A percentile compares a stretch with the other conserved stretches of the same genome.
These are phyloP conservation scores for Hypomontagnella monticulosa DNA, from an alignment of 495 filamentous ascomycete genomes.

Conservation along the genomic window DNA sequence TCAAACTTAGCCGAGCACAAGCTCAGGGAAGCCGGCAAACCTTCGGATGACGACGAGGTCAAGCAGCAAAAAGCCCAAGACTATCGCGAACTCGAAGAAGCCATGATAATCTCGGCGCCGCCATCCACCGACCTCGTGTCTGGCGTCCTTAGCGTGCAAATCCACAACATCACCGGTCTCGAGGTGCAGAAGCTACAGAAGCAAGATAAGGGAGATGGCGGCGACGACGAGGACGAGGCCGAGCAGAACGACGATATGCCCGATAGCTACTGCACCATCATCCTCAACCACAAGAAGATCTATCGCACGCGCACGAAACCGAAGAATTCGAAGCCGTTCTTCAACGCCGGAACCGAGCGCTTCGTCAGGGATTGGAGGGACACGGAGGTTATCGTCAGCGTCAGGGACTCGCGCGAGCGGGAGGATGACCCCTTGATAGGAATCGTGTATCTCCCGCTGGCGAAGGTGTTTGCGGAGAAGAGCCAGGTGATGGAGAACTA, in stretches of 20 bases:
- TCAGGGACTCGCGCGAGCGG: conserved; percentile 70
- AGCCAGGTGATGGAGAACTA: conserved; percentile 70
- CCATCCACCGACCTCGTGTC: conserved; percentile 65
- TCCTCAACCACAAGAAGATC: conserved; percentile 75
- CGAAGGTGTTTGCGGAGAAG: conserved; percentile 62
- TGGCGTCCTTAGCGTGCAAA: conserved; percentile 73
- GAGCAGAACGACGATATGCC: conserved; percentile 70
- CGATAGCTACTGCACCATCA: conserved; percentile 73
- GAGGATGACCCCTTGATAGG: conserved; percentile 75
- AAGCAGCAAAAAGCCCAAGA: conserved; percentile 72
- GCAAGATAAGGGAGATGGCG: conserved; percentile 48
- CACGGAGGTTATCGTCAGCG: conserved; percentile 70
- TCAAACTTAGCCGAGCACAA: conserved; percentile 63
- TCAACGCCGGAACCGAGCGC: conserved; percentile 78
- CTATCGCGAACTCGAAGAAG: conserved; percentile 59
- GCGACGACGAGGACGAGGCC: conserved; percentile 63
- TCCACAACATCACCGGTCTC: conserved; percentile 77
- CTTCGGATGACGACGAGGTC: conserved; percentile 63
- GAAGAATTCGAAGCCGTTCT: conserved; percentile 79
- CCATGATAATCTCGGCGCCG: conserved; percentile 66
- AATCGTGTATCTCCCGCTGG: conserved; percentile 70
- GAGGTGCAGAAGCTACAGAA: conserved; percentile 65
- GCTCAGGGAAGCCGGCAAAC: conserved; percentile 66
- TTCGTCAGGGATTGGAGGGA: conserved; percentile 73
- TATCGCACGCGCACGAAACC: conserved; percentile 78